Evolutionary conservation across 176 grass and related monocot species (phyloP).

Genomic region (Eremochloa ophiuroides): DNA sequence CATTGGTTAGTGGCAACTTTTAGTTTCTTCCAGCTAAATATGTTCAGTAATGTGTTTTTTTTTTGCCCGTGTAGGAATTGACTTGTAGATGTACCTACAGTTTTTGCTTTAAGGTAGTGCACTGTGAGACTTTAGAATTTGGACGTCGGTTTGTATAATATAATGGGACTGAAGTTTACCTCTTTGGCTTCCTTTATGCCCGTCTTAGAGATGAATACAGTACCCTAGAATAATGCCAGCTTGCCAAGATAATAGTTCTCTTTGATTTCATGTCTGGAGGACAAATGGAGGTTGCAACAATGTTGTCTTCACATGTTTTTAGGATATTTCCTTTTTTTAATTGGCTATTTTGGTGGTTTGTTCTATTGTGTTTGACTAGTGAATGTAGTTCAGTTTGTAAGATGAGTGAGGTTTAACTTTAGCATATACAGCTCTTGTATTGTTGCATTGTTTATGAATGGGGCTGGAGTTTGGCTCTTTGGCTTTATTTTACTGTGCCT

Average conservation of each 20-base stretch:
- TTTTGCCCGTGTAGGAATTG: neutral
- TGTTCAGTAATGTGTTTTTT: neutral
- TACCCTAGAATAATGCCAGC: constrained; percentile 41
- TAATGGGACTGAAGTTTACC: constrained; percentile 73
- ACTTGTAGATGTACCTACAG: neutral
- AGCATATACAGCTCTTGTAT: neutral
- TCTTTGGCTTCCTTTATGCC: constrained; percentile 24
- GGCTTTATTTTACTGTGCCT: constrained; percentile 50
- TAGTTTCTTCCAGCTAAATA: neutral
- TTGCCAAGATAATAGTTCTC: constrained; percentile 23
- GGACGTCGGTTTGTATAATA: neutral
- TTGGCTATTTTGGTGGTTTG: no score
- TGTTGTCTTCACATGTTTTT: neutral
- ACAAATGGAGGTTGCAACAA: neutral
- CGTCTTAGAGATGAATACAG: constrained; percentile 81
- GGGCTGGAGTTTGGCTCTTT: constrained; percentile 84
- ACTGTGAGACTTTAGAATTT: neutral
- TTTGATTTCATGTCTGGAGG: constrained; percentile 16
- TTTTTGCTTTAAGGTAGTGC: neutral
- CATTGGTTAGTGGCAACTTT: no score
- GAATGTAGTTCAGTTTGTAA: no score
- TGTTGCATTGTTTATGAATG: neutral
- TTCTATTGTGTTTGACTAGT: neutral
- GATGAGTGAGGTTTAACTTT: neutral
- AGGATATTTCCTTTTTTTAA: no score